These are phyloP conservation scores for Pseudogymnoascus sp. DNA, from an alignment of 2,329 filamentous ascomycete genomes.

Conservation along the genomic window DNA sequence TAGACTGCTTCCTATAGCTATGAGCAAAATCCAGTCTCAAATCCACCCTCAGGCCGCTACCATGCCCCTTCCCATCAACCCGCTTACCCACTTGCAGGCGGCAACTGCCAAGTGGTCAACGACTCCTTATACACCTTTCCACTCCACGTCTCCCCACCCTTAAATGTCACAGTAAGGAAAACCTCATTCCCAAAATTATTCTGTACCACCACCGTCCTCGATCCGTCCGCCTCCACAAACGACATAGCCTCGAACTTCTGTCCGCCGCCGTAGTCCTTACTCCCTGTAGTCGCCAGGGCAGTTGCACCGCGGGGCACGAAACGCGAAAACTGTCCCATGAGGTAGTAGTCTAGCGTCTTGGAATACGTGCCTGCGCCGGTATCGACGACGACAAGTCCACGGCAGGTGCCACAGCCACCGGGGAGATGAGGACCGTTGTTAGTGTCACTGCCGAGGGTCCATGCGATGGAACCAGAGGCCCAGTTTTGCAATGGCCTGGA, in stretches of 20 bases:
- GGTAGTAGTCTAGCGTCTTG: constrained; percentile 42
- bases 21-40: neutral
- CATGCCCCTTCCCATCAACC: neutral
- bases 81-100: neutral
- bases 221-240: constrained; percentile 37
- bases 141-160: constrained; percentile 32
- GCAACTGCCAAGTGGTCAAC: constrained; percentile 30
- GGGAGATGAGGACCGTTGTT: constrained; percentile 36
- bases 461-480: constrained; percentile 36
- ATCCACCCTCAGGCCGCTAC: neutral
- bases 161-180: constrained; percentile 31
- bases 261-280: constrained; percentile 34
- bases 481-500: constrained; percentile 38
- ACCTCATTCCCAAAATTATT: constrained; percentile 39
- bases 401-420: constrained; percentile 34
- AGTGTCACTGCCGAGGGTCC: constrained; percentile 37
- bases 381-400: constrained; percentile 49
- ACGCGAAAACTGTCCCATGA: constrained; percentile 43
- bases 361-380: constrained; percentile 33
- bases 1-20: neutral
- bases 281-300: constrained; percentile 35
- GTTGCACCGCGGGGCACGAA: constrained; percentile 39
- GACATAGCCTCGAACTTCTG: constrained; percentile 37
- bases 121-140: constrained; percentile 29
- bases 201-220: constrained; percentile 37